Evolutionary conservation across 2,329 filamentous ascomycete species (phyloP).

Genomic region (Colletotrichum tabaci): DNA sequence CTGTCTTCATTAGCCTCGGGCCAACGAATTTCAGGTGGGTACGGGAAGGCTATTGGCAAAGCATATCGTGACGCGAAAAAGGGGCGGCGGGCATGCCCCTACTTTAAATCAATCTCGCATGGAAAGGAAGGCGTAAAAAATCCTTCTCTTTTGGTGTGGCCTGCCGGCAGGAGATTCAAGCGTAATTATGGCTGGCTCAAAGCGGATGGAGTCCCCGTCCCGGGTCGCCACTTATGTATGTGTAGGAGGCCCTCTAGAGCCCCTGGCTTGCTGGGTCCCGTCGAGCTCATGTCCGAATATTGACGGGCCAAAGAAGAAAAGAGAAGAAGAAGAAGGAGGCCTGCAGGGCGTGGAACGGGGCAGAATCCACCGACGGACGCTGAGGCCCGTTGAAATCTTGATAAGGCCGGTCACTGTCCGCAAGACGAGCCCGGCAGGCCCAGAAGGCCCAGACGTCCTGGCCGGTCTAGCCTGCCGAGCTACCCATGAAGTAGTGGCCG

Average conservation of each 20-base stretch:
- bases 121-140: not conserved
- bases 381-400: not conserved
- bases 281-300: constrained; percentile 12
- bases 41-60: constrained; percentile 34
- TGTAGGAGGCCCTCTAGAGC: not conserved
- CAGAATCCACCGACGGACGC: not conserved
- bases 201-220: constrained; percentile 12
- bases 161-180: constrained; percentile 21
- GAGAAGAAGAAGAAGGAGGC: not conserved
- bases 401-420: not conserved
- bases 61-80: not conserved
- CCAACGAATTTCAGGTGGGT: constrained; percentile 20
- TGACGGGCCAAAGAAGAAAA: constrained; percentile 10
- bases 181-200: constrained; percentile 16
- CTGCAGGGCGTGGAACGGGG: not conserved
- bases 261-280: not conserved
- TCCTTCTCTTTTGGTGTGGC: not conserved
- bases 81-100: constrained; percentile 8
- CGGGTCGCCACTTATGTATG: constrained; percentile 2
- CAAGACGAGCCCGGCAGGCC: not conserved
- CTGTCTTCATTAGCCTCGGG: constrained; percentile 11
- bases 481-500: not conserved
- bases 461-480: constrained; percentile 8
- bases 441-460: not conserved
- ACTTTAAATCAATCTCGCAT: constrained; percentile 33